Conservation (phyloP, 805 yeast species). For the Yarrowia sp. region DNA sequence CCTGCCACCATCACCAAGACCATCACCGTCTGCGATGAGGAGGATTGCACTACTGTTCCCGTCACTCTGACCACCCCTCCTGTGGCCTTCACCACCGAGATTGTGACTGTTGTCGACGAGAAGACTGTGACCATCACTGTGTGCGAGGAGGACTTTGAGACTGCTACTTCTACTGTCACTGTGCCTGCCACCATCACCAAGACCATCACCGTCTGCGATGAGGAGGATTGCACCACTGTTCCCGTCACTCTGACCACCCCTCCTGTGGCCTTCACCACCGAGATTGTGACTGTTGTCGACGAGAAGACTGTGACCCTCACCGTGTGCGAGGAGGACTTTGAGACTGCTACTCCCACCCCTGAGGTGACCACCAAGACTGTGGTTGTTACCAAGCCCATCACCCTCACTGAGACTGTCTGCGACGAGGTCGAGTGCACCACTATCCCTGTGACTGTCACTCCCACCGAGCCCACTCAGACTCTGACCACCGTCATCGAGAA, state of each 20-base stretch:
- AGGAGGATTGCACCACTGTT: neutral
- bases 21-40: neutral
- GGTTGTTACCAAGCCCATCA: neutral
- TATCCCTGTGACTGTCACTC: neutral
- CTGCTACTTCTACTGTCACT: neutral
- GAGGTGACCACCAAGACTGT: neutral
- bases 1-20: constrained; percentile 8
- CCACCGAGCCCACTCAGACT: neutral
- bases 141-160: neutral
- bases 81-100: neutral
- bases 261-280: neutral
- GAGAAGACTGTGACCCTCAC: neutral
- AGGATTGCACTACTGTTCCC: neutral
- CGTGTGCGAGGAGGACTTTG: neutral
- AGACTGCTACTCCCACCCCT: neutral
- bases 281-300: neutral
- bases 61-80: neutral
- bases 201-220: neutral
- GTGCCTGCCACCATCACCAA: constrained; percentile 1
- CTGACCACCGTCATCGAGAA: neutral
- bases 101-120: neutral
- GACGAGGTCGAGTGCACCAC: neutral
- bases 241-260: neutral
- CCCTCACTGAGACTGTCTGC: neutral
- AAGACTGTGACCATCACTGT: neutral